Conservation (phyloP, 208 protist species). For the Naegleria fowleri region DNA sequence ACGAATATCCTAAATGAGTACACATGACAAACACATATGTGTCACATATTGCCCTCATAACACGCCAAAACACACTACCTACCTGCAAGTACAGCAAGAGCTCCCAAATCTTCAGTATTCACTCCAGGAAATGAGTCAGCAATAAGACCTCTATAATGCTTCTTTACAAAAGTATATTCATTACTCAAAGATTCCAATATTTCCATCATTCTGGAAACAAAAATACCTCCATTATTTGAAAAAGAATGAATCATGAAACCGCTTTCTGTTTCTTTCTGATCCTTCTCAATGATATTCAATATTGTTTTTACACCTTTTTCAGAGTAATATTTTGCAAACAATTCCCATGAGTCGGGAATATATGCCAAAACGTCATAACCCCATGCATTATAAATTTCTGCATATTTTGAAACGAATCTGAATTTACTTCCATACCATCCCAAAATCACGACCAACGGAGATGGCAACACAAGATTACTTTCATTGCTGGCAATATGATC, state of each 20-base stretch:
- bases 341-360: neutral
- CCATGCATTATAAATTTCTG: neutral
- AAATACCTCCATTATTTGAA: neutral
- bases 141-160: neutral
- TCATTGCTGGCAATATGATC: neutral
- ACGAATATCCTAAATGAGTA: neutral
- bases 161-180: neutral
- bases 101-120: neutral
- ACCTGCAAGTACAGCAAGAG: neutral
- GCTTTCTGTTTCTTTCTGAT: neutral
- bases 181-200: neutral
- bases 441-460: neutral
- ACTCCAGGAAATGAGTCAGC: neutral
- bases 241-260: neutral
- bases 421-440: neutral
- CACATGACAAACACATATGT: too few species aligned
- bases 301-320: neutral
- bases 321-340: neutral
- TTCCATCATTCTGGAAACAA: neutral
- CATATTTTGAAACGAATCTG: neutral
- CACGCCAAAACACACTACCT: too few species aligned
- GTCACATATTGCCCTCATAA: too few species aligned
- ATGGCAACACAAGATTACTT: neutral
- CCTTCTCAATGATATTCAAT: neutral
- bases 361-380: neutral